These are phyloP conservation scores for Piloderma croceum DNA, from an alignment of 768 basidiomycete species.

Conservation along the genomic window DNA sequence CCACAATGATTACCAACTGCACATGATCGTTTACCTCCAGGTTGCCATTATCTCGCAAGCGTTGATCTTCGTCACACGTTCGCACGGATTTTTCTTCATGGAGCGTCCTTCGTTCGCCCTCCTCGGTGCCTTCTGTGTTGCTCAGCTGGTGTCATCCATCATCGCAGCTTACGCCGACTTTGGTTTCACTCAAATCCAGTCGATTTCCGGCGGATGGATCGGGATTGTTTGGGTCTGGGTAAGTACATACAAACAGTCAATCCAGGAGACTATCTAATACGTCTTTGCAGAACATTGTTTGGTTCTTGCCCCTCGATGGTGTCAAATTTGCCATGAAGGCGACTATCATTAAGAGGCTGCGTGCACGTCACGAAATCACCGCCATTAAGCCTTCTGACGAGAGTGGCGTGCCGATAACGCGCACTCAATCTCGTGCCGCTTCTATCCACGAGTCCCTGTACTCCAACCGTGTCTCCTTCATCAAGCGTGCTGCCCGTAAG, in stretches of 20 bases:
- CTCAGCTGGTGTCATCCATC: constrained; percentile 92
- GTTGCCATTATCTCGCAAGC: constrained; percentile 99
- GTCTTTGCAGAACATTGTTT: constrained; percentile 71
- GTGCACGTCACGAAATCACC: constrained; percentile 50
- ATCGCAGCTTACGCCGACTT: constrained; percentile 92
- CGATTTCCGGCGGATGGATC: constrained; percentile 90
- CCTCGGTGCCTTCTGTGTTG: constrained; percentile 84
- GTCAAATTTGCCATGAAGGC: constrained; percentile 98
- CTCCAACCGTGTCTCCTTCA: constrained; percentile 92
- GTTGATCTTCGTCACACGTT: constrained; percentile 92
- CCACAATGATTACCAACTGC: constrained; percentile 67
- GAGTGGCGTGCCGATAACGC: constrained; percentile 60
- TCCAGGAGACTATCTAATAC: too few relatives aligned
- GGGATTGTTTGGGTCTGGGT: constrained; percentile 98
- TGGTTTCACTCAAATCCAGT: constrained; percentile 83
- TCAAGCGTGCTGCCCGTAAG: constrained; percentile 80
- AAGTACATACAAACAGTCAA: too few relatives aligned
- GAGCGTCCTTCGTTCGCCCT: constrained; percentile 89
- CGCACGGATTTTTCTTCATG: constrained; percentile 96
- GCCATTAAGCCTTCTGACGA: constrained; percentile 32
- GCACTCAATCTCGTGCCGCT: constrained; percentile 85
- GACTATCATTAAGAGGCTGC: constrained; percentile 81
- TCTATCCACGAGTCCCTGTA: constrained; percentile 90
- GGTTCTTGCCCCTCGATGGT: constrained; percentile 93
- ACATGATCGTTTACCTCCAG: constrained; percentile 91